Percentiles rank a stretch among this genome's conserved stretches.
Evolutionary conservation across 2,329 filamentous ascomycete species (phyloP).

Genomic region (Kalmusia sp.): DNA sequence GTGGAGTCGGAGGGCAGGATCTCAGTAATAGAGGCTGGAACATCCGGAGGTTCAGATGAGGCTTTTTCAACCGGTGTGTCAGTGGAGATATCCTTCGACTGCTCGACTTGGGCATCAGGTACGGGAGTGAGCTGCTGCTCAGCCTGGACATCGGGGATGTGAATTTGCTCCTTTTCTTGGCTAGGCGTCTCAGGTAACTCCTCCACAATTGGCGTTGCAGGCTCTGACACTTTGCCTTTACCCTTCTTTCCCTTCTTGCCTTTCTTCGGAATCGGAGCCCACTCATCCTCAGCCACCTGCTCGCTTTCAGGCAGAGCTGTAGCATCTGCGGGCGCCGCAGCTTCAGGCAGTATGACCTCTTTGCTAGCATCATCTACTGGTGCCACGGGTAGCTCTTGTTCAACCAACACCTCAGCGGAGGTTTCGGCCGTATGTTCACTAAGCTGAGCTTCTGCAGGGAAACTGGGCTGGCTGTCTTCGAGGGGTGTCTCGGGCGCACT

Average conservation of each 20-base stretch:
- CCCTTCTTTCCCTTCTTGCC: constrained; percentile 32
- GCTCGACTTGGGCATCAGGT: background rate
- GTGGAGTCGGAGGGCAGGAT: background rate
- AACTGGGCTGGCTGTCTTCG: constrained; percentile 5
- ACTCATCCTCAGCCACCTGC: constrained; percentile 13
- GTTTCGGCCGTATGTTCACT: background rate
- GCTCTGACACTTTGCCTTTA: constrained; percentile 24
- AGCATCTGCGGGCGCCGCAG: background rate
- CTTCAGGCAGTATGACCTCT: background rate
- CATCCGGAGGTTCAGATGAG: background rate
- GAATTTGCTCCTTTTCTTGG: background rate
- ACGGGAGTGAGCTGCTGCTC: background rate
- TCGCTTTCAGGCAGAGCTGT: background rate
- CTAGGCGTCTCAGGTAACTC: background rate
- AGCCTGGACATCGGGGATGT: background rate
- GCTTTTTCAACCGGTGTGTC: background rate
- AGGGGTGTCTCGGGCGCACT: constrained; percentile 5
- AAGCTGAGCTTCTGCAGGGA: background rate
- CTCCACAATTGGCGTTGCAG: constrained; percentile 19
- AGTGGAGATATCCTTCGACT: background rate
- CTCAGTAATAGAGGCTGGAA: background rate
- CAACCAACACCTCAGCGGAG: background rate
- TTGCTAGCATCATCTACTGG: background rate
- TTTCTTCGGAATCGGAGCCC: constrained; percentile 19
- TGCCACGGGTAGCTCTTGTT: background rate